These are phyloP conservation scores for Apiotrichum domesticum DNA, from an alignment of 1,284 basidiomycete genomes.

Conservation along the genomic window DNA sequence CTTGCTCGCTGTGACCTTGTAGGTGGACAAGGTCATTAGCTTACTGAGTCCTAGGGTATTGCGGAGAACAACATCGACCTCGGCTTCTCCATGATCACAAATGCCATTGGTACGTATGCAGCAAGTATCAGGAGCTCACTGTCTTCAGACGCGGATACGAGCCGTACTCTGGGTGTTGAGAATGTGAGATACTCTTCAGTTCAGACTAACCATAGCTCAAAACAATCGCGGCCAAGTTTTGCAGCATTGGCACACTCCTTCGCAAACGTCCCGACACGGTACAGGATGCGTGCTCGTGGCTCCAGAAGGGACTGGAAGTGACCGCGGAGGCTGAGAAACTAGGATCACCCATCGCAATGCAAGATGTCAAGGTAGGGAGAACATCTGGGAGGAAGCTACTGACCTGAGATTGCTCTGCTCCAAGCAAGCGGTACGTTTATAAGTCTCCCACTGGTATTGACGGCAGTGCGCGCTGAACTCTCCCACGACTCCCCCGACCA, in stretches of 20 bases:
- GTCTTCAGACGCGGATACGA: background rate
- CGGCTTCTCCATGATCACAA: constrained; percentile 4
- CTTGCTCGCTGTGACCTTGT: constrained; percentile 7
- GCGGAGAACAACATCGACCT: constrained; percentile 2
- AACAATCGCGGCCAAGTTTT: constrained; percentile 1
- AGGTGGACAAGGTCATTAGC: background rate
- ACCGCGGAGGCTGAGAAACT: background rate
- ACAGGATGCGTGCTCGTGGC: constrained; percentile 2
- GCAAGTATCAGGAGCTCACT: too few species aligned
- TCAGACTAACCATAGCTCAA: background rate
- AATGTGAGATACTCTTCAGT: background rate
- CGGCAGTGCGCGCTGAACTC: constrained; percentile 6
- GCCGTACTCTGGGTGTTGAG: background rate
- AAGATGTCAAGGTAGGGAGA: constrained; percentile 5
- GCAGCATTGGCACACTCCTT: background rate
- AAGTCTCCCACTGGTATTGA: background rate
- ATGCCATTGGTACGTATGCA: constrained; percentile 1
- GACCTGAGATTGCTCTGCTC: too few species aligned
- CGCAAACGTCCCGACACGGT: background rate
- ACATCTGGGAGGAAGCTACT: background rate
- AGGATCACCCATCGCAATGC: background rate
- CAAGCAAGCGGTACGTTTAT: too few species aligned
- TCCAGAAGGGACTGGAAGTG: constrained; percentile 3
- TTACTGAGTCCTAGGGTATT: background rate
- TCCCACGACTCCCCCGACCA: background rate